Percentiles rank a stretch among this genome's conserved stretches.
Conservation (phyloP, 1,284 basidiomycete genomes). For the Trichosporon sp. region DNA sequence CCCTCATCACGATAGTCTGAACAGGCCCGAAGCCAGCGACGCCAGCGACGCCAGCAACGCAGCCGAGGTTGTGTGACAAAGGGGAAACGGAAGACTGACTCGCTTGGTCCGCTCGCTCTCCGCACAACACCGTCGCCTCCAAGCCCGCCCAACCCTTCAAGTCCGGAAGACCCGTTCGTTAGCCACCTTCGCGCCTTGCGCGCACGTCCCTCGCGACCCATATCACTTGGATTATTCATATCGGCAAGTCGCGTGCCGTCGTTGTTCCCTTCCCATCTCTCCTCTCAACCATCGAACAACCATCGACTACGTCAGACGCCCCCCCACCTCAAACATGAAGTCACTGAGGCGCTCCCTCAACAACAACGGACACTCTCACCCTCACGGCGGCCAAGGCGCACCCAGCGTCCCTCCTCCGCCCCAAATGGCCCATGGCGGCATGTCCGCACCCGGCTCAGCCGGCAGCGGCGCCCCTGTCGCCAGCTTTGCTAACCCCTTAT, state of each 20-base stretch:
- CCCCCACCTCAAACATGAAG: conserved; percentile 59
- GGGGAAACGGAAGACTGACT: background rate
- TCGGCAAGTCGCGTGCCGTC: background rate
- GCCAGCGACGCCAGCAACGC: background rate
- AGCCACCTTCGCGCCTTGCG: background rate
- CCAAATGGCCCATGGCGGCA: background rate
- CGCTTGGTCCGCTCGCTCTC: background rate
- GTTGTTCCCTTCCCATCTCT: background rate
- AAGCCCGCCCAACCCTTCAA: background rate
- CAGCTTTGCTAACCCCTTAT: conserved; percentile 55
- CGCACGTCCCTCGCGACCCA: background rate
- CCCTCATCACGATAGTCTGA: background rate
- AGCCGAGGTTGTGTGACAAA: background rate
- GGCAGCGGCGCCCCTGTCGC: conserved; percentile 20
- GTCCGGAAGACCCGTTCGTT: background rate
- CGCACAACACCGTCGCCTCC: background rate
- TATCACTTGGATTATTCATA: conserved; percentile 2
- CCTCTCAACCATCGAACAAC: background rate
- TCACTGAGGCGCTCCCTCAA: conserved; percentile 76
- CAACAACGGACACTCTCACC: conserved; percentile 52
- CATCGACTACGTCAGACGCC: background rate
- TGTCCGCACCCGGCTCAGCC: conserved; percentile 52
- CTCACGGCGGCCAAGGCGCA: conserved; percentile 53
- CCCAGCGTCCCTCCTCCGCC: conserved; percentile 54
- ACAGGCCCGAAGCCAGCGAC: background rate